phyloP scores from a whole-genome alignment of 257 asterid genomes.

The Ocimum tenuiflorum region DNA sequence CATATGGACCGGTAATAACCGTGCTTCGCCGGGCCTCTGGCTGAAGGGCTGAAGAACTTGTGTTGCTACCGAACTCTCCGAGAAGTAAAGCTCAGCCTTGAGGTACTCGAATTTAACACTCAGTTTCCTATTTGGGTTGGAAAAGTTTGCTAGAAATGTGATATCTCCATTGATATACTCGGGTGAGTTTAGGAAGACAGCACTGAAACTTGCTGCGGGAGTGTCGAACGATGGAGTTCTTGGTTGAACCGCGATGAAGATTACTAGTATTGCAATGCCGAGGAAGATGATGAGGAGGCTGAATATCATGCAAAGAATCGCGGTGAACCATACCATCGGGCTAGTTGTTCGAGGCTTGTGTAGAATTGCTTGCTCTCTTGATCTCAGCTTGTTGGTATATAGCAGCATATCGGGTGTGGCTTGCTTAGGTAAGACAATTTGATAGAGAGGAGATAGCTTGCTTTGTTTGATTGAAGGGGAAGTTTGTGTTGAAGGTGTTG shows the following conservation, averaged over 20 bases:
- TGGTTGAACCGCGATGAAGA: slow-evolving; percentile 53
- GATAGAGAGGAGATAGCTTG: slow-evolving; percentile 34
- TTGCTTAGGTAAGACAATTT: slow-evolving; percentile 31
- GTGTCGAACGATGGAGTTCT: slow-evolving; percentile 61
- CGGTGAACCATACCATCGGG: slow-evolving; percentile 62
- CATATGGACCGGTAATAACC: slow-evolving; percentile 50
- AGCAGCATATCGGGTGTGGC: slow-evolving; percentile 33
- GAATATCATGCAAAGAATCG: slow-evolving; percentile 61
- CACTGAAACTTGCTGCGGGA: slow-evolving; percentile 47
- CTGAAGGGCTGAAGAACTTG: slow-evolving; percentile 51
- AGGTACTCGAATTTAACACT: slow-evolving; percentile 54
- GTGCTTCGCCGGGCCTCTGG: slow-evolving; percentile 35
- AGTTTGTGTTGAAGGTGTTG: slow-evolving; percentile 35
- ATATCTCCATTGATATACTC: slow-evolving; percentile 48
- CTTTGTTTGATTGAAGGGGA: slow-evolving; percentile 26
- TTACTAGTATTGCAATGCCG: slow-evolving; percentile 53
- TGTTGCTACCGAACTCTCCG: slow-evolving; percentile 41
- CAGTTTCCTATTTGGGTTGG: slow-evolving; percentile 76
- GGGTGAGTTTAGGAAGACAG: slow-evolving; percentile 44
- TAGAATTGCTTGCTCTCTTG: slow-evolving; percentile 47
- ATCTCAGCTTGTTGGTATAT: slow-evolving; percentile 27
- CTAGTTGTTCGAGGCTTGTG: slow-evolving; percentile 44
- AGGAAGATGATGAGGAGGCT: slow-evolving; percentile 58
- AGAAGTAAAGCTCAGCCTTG: slow-evolving; percentile 51
- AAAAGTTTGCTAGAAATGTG: slow-evolving; percentile 59